A percentile compares a stretch with the other conserved stretches of the same genome.
Conservation (phyloP, 2,329 filamentous ascomycete species). For the Paecilomyces formosus region DNA sequence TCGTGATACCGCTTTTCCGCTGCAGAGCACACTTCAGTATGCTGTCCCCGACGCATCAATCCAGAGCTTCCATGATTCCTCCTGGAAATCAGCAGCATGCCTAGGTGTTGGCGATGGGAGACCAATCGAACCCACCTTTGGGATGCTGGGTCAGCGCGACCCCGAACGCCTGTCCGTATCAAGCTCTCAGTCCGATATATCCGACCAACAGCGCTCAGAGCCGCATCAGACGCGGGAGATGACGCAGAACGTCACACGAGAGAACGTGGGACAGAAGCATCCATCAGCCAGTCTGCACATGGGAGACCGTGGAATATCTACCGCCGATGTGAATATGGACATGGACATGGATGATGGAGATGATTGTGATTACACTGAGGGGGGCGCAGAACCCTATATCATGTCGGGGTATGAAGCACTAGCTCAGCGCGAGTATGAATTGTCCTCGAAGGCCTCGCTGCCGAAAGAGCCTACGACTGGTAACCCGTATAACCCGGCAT, state of each 20-base stretch:
- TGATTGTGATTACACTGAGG: constrained; percentile 20
- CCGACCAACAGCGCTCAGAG: neutral
- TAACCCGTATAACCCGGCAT: constrained; percentile 26
- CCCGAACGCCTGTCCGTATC: neutral
- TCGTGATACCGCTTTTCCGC: constrained; percentile 1
- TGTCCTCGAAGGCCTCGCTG: constrained; percentile 3
- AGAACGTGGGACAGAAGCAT: neutral
- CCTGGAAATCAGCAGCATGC: neutral
- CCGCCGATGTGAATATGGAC: constrained; percentile 39
- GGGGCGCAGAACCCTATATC: constrained; percentile 77
- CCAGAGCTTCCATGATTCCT: neutral
- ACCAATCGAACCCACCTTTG: neutral
- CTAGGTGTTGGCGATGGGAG: neutral
- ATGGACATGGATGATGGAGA: constrained; percentile 20
- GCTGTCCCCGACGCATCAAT: neutral
- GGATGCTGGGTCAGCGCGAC: neutral
- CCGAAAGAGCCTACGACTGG: constrained; percentile 22
- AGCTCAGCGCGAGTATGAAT: constrained; percentile 56
- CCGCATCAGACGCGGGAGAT: neutral
- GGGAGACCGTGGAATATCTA: neutral
- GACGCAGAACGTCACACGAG: neutral
- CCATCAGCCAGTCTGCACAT: neutral
- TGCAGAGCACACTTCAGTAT: neutral
- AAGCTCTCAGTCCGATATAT: neutral
- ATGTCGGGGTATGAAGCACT: constrained; percentile 68